Percentiles rank a stretch among this genome's conserved stretches.
phyloP scores from a whole-genome alignment of 352 stramenopile genomes.

The Phytophthora melonis region DNA sequence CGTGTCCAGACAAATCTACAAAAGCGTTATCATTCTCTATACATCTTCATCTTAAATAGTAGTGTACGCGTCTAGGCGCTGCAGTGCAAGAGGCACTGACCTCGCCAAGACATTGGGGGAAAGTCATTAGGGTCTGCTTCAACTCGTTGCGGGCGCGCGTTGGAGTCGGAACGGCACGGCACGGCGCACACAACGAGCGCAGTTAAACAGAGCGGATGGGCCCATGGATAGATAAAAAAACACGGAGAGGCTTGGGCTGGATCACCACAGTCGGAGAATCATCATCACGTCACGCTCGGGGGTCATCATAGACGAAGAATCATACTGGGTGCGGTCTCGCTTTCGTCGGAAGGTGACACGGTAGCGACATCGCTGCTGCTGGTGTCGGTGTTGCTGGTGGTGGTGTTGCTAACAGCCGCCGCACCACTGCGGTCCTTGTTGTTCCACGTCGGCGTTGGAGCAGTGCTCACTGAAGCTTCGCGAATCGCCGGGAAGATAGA shows the following conservation, averaged over 20 bases:
- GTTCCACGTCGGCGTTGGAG: conserved; percentile 10
- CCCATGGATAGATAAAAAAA: conserved; percentile 24
- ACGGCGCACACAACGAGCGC: conserved; percentile 29
- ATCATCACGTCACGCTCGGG: conserved; percentile 7
- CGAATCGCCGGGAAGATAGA: conserved; percentile 11
- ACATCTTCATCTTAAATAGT: conserved; percentile 27
- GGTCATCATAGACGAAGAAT: conserved; percentile 9
- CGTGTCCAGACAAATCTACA: conserved; percentile 25
- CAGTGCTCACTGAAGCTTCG: conserved; percentile 9
- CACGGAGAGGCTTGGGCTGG: conserved; percentile 9
- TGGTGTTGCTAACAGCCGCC: conserved; percentile 3
- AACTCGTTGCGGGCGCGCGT: conserved; percentile 26
- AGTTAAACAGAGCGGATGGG: conserved; percentile 30
- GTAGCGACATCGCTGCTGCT: conserved; percentile 1
- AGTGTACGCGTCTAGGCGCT: conserved; percentile 19
- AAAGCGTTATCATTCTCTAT: conserved; percentile 20
- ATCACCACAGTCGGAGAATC: conserved; percentile 5
- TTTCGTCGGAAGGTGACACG: conserved; percentile 24
- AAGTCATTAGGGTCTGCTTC: conserved; percentile 43
- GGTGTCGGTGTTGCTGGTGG: conserved; percentile 1
- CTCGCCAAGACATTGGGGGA: conserved; percentile 21
- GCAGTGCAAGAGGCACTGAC: conserved; percentile 7
- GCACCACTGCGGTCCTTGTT: neutral
- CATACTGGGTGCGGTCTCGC: conserved; percentile 13
- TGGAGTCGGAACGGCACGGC: conserved; percentile 11